Conservation (phyloP, 2,329 filamentous ascomycete genomes). For the Talaromyces islandicus region DNA sequence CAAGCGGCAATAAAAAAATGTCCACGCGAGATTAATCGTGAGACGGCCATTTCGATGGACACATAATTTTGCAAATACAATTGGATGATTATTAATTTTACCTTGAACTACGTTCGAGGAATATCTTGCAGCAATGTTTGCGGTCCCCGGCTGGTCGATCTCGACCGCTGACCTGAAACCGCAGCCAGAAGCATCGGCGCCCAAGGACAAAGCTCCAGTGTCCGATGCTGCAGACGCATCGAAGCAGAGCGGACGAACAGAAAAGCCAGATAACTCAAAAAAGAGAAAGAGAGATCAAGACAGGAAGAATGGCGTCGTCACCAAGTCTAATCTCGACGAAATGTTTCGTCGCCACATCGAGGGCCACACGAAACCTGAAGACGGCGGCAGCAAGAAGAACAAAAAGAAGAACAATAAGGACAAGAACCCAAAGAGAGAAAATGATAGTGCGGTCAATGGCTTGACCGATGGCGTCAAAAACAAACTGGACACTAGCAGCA, state of each 20-base stretch:
- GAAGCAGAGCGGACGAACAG: constrained; percentile 12
- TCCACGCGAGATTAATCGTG: background rate
- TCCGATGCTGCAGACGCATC: constrained; percentile 16
- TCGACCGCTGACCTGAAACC: constrained; percentile 64
- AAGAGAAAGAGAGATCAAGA: constrained; percentile 46
- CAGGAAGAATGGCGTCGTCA: constrained; percentile 43
- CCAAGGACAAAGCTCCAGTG: constrained; percentile 39
- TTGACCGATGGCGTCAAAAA: constrained; percentile 20
- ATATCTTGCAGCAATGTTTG: constrained; percentile 58
- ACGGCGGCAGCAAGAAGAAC: constrained; percentile 16
- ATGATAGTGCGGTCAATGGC: constrained; percentile 13
- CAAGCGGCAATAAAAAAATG: background rate
- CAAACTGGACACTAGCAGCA: constrained; percentile 6
- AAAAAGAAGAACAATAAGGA: constrained; percentile 25
- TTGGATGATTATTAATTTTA: background rate
- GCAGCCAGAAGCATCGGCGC: constrained; percentile 55
- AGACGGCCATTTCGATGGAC: background rate
- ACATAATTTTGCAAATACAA: background rate
- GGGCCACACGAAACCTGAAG: constrained; percentile 40
- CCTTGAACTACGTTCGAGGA: background rate
- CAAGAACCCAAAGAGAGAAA: constrained; percentile 16
- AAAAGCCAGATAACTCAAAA: constrained; percentile 28
- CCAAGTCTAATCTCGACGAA: constrained; percentile 64
- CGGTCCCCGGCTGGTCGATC: constrained; percentile 87
- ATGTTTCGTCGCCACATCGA: constrained; percentile 78